phyloP scores from a whole-genome alignment of 2,329 filamentous ascomycete genomes.

The Fonsecaea nubica region DNA sequence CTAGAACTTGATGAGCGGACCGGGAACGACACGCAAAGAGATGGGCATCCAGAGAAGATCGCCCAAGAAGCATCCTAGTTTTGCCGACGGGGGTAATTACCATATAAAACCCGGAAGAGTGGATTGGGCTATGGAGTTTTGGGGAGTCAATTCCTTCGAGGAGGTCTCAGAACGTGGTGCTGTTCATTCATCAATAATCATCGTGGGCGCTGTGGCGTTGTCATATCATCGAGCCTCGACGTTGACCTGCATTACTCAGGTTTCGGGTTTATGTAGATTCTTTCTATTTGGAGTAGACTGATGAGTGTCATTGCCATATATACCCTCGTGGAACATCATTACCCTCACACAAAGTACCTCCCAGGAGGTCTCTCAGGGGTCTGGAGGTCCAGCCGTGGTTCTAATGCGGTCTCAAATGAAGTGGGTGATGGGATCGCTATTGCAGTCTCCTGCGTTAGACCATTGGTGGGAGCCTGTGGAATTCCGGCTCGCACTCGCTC shows the following conservation, averaged over 20 bases:
- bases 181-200: not conserved
- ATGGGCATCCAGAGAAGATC: not conserved
- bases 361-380: not conserved
- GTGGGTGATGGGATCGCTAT: not conserved
- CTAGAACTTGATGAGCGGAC: conserved; percentile 27
- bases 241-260: not conserved
- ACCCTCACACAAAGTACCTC: not conserved
- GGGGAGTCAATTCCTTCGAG: not conserved
- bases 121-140: not conserved
- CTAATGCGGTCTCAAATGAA: not conserved
- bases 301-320: not conserved
- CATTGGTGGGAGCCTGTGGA: not conserved
- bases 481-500: not conserved
- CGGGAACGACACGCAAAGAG: conserved; percentile 3
- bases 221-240: not conserved
- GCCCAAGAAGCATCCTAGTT: conserved; percentile 7
- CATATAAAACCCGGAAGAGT: not conserved
- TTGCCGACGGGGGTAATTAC: not conserved
- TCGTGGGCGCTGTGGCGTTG: not conserved
- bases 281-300: not conserved
- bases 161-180: not conserved
- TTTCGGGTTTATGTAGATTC: not conserved
- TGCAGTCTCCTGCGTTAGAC: not conserved
- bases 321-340: not conserved
- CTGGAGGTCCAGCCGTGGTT: not conserved